phyloP scores from a whole-genome alignment of 2,329 filamentous ascomycete species.

The Xylariomycetidae sp. region DNA sequence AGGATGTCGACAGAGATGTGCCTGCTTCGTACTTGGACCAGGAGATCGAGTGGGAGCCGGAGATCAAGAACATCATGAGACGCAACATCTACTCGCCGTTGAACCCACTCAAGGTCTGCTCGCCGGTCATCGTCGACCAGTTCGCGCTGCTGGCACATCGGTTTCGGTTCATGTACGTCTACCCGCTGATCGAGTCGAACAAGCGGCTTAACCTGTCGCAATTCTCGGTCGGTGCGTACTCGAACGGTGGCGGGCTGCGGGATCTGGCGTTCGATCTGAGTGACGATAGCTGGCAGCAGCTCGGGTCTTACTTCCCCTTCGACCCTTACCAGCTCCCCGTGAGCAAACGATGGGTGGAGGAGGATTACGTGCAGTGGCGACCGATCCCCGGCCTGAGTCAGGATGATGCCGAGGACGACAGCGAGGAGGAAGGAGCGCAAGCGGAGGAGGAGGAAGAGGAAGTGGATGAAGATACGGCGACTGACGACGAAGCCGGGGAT shows the following conservation, averaged over 20 bases:
- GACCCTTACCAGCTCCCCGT: constrained; percentile 88
- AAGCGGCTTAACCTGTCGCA: constrained; percentile 79
- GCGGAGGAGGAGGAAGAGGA: constrained; percentile 38
- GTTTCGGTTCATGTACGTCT: constrained; percentile 84
- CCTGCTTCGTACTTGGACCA: constrained; percentile 55
- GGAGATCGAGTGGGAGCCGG: constrained; percentile 72
- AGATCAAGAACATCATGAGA: constrained; percentile 66
- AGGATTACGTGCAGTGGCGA: constrained; percentile 77
- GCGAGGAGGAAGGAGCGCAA: constrained; percentile 45
- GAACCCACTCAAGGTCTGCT: constrained; percentile 93
- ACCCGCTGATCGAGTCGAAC: constrained; percentile 82
- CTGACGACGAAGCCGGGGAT: constrained; percentile 40
- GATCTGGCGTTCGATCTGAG: constrained; percentile 47
- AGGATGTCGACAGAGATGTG: constrained; percentile 57
- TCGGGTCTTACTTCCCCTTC: constrained; percentile 95
- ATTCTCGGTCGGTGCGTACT: constrained; percentile 53
- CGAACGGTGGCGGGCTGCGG: constrained; percentile 47
- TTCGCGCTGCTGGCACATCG: constrained; percentile 85
- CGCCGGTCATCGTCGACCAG: constrained; percentile 81
- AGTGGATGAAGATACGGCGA: constrained; percentile 45
- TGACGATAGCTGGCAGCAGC: constrained; percentile 73
- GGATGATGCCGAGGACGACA: constrained; percentile 48
- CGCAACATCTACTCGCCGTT: constrained; percentile 80
- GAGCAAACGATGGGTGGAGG: constrained; percentile 82
- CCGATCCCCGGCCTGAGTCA: constrained; percentile 63